Base-by-base conservation (phyloP, 306 rosid species). In the Comarum palustre region DNA sequence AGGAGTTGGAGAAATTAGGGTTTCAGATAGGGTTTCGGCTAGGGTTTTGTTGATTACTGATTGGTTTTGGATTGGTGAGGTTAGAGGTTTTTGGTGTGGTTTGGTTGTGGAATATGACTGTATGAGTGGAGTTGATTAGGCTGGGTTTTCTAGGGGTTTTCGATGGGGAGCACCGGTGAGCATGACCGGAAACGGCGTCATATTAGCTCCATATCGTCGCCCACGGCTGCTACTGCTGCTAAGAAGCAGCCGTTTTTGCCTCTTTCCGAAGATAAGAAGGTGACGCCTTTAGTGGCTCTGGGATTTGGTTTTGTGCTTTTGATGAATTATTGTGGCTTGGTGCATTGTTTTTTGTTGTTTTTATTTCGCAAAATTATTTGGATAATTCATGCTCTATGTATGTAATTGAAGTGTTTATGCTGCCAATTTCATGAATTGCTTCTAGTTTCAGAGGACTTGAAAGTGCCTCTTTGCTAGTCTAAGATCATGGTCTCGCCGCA, bases 81-180 rank as follows among this genome's bases (percentile, higher is more conserved):
- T 62, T 63, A 6, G 63, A 54, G 58, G 42, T 60, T 62, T 78
- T 64, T 43, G 82, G 29, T 36, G 36, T 32, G 75, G 0, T 36
- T 36, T 36, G 45, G 45, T 41, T 2, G 43, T 76, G 84, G 79
- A 77, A 86, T 81, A 90, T 82, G 86, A 81, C 85, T 71, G 82
- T 81, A 90, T 82, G 86, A 81, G 86, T 71, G 82, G 82, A 75
- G 79, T 10, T 70, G 81, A 74, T 25, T 78, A 68, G 73, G 78
- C 29, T 34, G 75, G 77, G 79, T n/a, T 67, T 67, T 78, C 83
- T 84, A 82, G 94, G 93, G 99, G 86, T 86, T 87, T 72, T 57
- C 2, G 88, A 94, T 94, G 99, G 97, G 96, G 86, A 94, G 96
- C 75, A 88, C 93, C 38, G 74, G 92, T 78, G 99, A 91, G 69